Evolutionary conservation across 2,329 filamentous ascomycete genomes (phyloP).

Genomic region (Orbilia oligospora): DNA sequence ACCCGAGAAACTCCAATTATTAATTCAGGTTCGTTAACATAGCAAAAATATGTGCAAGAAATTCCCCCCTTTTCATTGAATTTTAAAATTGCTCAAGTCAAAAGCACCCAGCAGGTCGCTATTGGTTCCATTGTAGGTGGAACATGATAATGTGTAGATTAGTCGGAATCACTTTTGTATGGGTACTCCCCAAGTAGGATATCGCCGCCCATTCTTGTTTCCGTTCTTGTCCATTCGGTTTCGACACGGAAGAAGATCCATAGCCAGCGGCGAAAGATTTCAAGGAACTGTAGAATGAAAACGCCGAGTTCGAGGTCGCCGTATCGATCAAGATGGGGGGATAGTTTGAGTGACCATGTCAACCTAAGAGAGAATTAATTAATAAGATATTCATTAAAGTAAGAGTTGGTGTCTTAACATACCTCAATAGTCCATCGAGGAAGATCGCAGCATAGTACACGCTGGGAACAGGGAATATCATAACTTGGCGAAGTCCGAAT

Average conservation of each 20-base stretch:
- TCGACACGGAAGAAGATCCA: slow-evolving; percentile 98
- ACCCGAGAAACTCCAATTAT: not conserved
- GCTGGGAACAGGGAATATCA: slow-evolving; percentile 79
- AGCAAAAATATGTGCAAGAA: slow-evolving; percentile 23
- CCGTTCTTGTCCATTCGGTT: slow-evolving; percentile 85
- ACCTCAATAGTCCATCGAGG: slow-evolving; percentile 84
- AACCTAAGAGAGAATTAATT: slow-evolving; percentile 71
- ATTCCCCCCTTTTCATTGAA: not conserved
- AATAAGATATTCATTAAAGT: slow-evolving; percentile 78
- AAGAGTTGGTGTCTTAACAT: slow-evolving; percentile 70
- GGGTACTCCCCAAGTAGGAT: slow-evolving; percentile 81
- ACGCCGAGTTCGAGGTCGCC: slow-evolving; percentile 90
- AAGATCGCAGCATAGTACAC: slow-evolving; percentile 87
- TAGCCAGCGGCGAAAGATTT: slow-evolving; percentile 90
- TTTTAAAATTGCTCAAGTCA: not conserved
- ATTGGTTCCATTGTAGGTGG: not conserved
- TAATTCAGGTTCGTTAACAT: not conserved
- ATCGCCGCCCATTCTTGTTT: slow-evolving; percentile 73
- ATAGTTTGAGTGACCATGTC: slow-evolving; percentile 91
- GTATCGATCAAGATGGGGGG: slow-evolving; percentile 83
- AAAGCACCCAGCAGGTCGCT: not conserved
- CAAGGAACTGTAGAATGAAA: slow-evolving; percentile 87
- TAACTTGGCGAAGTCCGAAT: slow-evolving; percentile 81
- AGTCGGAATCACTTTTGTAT: slow-evolving; percentile 74
- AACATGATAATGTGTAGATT: slow-evolving; percentile 50